phyloP scores from a whole-genome alignment of 2,329 filamentous ascomycete species.

The Huntiella omanensis region DNA sequence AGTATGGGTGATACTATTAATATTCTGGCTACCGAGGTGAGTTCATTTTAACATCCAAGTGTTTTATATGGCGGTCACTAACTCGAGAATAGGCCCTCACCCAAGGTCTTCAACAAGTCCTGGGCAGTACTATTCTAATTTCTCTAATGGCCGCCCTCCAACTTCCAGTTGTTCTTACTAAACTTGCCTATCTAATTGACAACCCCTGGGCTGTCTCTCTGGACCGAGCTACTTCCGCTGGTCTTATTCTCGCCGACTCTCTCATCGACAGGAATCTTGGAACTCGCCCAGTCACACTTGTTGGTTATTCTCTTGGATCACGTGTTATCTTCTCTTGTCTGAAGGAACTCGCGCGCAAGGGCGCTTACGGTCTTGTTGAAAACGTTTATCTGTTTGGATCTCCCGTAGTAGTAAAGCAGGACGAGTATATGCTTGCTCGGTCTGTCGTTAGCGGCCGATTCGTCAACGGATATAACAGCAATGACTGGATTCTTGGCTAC shows the following conservation, averaged over 20 bases:
- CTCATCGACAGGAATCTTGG: slow-evolving; percentile 82
- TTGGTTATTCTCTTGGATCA: slow-evolving; percentile 85
- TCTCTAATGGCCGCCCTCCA: slow-evolving; percentile 84
- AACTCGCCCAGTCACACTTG: slow-evolving; percentile 74
- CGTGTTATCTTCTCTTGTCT: slow-evolving; percentile 86
- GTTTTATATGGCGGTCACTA: background rate
- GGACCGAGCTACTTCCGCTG: slow-evolving; percentile 71
- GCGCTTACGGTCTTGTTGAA: slow-evolving; percentile 72
- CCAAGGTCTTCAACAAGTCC: slow-evolving; percentile 84
- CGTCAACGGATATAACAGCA: slow-evolving; percentile 81
- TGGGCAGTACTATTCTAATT: slow-evolving; percentile 75
- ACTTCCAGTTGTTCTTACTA: slow-evolving; percentile 79
- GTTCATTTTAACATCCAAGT: slow-evolving; percentile 19
- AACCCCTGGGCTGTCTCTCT: slow-evolving; percentile 98
- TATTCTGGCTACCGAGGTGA: slow-evolving; percentile 87
- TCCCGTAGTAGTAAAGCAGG: slow-evolving; percentile 75
- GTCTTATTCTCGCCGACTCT: slow-evolving; percentile 84
- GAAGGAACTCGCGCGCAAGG: slow-evolving; percentile 65
- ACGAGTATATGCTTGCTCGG: slow-evolving; percentile 66
- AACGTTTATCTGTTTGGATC: slow-evolving; percentile 93
- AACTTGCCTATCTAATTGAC: slow-evolving; percentile 89
- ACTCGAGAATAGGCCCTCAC: slow-evolving; percentile 53
- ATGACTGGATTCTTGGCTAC: slow-evolving; percentile 95
- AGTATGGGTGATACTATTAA: slow-evolving; percentile 99
- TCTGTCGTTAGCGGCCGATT: slow-evolving; percentile 85